Evolutionary conservation across 768 basidiomycete species (phyloP).

Genomic region (Tricholoma sp.): DNA sequence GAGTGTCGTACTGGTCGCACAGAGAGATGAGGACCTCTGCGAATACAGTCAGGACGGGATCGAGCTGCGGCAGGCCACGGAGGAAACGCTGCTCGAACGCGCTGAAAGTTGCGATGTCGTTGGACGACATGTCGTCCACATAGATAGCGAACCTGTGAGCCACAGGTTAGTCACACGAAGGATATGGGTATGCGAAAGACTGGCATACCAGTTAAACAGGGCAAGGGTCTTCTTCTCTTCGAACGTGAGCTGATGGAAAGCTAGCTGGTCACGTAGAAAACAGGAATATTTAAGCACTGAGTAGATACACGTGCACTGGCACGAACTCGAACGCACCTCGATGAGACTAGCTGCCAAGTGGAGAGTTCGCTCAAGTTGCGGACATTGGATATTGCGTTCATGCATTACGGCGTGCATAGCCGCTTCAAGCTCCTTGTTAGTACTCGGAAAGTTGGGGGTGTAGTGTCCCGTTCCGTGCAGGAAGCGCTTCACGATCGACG

Average conservation of each 20-base stretch:
- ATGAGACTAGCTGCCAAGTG: constrained; percentile 7
- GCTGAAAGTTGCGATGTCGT: background rate
- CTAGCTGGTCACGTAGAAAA: background rate
- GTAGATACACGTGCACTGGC: background rate
- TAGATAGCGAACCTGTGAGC: constrained; percentile 10
- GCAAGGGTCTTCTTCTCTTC: constrained; percentile 4
- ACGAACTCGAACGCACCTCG: constrained; percentile 6
- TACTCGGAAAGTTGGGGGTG: background rate
- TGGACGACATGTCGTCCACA: constrained; percentile 6
- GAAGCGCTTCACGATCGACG: background rate
- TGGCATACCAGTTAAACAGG: background rate
- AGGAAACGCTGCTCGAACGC: constrained; percentile 6
- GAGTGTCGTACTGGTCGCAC: constrained; percentile 4
- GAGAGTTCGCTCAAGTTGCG: constrained; percentile 4
- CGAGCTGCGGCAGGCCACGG: background rate
- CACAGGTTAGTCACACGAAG: too few relatives aligned
- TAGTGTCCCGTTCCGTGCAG: background rate
- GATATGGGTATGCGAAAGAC: background rate
- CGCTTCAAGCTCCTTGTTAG: constrained; percentile 4
- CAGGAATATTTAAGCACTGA: background rate
- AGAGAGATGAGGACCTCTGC: constrained; percentile 3
- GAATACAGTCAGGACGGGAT: constrained; percentile 6
- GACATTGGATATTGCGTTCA: constrained; percentile 1
- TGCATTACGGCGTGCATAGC: constrained; percentile 6
- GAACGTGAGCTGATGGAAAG: background rate